These are phyloP conservation scores for Globisporangium apiculatum DNA, from an alignment of 352 stramenopile species.

Conservation along the genomic window DNA sequence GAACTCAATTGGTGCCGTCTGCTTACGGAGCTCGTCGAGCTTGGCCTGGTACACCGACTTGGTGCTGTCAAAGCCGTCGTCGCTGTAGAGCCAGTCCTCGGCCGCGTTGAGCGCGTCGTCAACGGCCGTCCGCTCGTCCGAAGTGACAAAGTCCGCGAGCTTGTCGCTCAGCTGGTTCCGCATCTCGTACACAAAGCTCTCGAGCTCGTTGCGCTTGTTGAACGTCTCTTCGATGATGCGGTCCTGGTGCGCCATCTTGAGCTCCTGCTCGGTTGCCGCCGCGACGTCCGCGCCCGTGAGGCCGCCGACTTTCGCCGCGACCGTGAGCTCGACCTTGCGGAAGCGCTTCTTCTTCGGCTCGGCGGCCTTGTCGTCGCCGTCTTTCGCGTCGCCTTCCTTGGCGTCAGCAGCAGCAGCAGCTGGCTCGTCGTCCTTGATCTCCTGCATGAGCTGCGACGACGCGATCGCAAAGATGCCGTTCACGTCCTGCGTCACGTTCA, in stretches of 20 bases:
- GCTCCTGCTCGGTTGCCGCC: constrained; percentile 85
- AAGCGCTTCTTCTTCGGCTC: constrained; percentile 95
- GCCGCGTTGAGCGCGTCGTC: constrained; percentile 85
- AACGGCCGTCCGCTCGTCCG: constrained; percentile 86
- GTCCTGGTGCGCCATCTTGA: constrained; percentile 95
- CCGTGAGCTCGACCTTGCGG: constrained; percentile 83
- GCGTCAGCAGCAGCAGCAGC: constrained; percentile 47
- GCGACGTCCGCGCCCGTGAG: constrained; percentile 51
- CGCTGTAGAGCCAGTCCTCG: constrained; percentile 99
- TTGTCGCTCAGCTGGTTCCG: constrained; percentile 91
- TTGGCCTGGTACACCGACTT: constrained; percentile 97
- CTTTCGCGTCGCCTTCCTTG: constrained; percentile 53
- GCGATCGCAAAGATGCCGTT: constrained; percentile 94
- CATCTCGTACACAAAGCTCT: constrained; percentile 99
- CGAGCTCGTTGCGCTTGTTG: constrained; percentile 99
- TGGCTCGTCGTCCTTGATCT: constrained; percentile 89
- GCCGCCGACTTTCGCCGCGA: constrained; percentile 55
- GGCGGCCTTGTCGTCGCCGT: constrained; percentile 58
- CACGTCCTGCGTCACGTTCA: constrained; percentile 98
- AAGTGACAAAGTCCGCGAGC: constrained; percentile 82
- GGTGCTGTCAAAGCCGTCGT: constrained; percentile 97
- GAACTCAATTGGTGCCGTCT: constrained; percentile 92
- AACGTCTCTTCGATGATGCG: constrained; percentile 95
- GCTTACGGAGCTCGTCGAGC: constrained; percentile 90
- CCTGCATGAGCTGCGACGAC: constrained; percentile 96